Evolutionary conservation across 2,329 filamentous ascomycete genomes (phyloP), one percentile per base, ranked within the genome.

Genomic region (Capronia coronata): DNA sequence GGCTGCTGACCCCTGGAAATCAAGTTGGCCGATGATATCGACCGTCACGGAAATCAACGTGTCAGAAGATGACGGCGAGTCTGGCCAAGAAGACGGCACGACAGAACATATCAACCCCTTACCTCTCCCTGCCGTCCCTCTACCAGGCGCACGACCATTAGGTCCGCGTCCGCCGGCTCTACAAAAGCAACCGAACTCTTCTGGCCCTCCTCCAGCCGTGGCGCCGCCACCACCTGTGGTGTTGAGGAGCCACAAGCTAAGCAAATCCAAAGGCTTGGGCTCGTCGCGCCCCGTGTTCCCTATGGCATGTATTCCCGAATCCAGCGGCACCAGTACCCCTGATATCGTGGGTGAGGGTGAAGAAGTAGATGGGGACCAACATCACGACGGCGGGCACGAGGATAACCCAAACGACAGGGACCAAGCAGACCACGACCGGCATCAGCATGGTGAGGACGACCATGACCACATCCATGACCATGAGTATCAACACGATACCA

Each of bases 91-190:
- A 6, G 22, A 41, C 16, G 9, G 38, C 22, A 22, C 19, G 38
- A 3, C 38, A 19, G 19, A 18, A 16, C 14, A 27, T 9, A 29
- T 39, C 9, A 48, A 45, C 43, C 45, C 45, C 7, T 44, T 48
- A 18, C 49, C 49, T 9, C 38, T 40, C n/a, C 44, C 30, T 2
- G 19, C 30, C 2, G 22, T 43, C n/a, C 49, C 38, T 13, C 18
- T 22, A 14, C 49, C 49, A 1, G 34, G 23, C 2, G 18, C 39
- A 6, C 38, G 49, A 2, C 49, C 49, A 3, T 39, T 32, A 8
- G 49, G 49, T n/a, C 49, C 49, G 21, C 49, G 49, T 37, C 46
- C 46, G 23, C 39, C 25, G 19, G 11, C 8, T 5, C 39, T 41
- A n/a, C 29, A 32, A 32, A 32, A 32, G 19, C 46, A 48, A 23